Base-by-base conservation (phyloP, 495 filamentous ascomycete genomes). In the Cenococcum geophilum region DNA sequence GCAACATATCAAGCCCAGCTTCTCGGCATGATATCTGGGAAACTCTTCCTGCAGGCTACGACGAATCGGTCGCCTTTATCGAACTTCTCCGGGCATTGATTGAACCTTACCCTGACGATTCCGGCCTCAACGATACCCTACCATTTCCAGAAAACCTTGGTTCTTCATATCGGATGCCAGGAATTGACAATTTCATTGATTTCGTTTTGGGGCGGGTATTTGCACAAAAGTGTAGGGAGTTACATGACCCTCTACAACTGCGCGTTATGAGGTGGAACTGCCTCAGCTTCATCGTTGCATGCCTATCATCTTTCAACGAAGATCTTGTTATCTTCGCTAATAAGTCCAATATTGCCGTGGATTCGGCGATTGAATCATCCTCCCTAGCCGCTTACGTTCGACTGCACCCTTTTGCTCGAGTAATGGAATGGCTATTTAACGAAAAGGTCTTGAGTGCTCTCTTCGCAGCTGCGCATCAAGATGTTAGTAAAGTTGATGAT, bases 361-460 rank as follows among this genome's bases (percentile, higher is more conserved):
- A 97, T 72, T 67, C 79, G 16, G 82, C 85, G 5, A 86, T 92
- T 60, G 79, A 83, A 47, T 76, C 87, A 34, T 86, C 85, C 2
- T 86, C 84, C 20, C 74, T 97, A 25, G 78, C 82, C 50, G 78
- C 78, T 16, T 99, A 99, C 66, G 81, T 90, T 58, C 82, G 84
- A 5, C 79, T 96, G 23, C 93, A 99, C 74, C 91, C 93, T 9
- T 97, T 96, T 66, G 84, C 88, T 20, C 83, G 93, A 40, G 88
- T 91, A 22, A 93, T 96, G 84, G 95, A 97, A 71, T 97, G 95
- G 89, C 80, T 97, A 72, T 96, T 95, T 70, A 96, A 95, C 66
- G 89, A 93, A 64, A 89, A 89, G 63, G 89, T 96, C 23, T 80
- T 96, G 57, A 80, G 80, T 62, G 83, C 84, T 21, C 73, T 99